Base-by-base conservation (phyloP, 495 filamentous ascomycete genomes). In the Podospora pseudopauciseta region DNA sequence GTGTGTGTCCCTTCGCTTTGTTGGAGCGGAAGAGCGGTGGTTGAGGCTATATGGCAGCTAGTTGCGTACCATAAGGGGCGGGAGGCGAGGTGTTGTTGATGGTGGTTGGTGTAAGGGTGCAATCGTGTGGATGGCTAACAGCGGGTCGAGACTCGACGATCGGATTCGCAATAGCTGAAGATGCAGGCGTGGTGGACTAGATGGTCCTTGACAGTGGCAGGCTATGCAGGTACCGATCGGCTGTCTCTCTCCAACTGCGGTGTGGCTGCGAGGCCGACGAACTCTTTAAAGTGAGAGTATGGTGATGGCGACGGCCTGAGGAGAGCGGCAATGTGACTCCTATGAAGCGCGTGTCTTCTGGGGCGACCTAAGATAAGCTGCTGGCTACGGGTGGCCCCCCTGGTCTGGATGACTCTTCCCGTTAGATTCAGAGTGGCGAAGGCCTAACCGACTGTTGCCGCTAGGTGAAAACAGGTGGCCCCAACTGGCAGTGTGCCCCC, bases 371-470 rank as follows among this genome's bases (percentile, higher is more conserved):
- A 76, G 71, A 77, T 77, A 71, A 71, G 66, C 66, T 60, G 69
- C 66, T 72, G 77, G 72, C 72, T 75, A 73, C 67, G 74, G 75
- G 69, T 68, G 74, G 67, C 68, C 73, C 72, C 72, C 72, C 73
- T 75, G 72, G 72, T 75, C 74, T 69, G 68, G 80, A 82, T 83
- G 81, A 83, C 81, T 83, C 81, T 80, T 83, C 72, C 49, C 55
- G 65, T n/a, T 19, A 66, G 68, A 63, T 71, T 71, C 68, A 69
- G 71, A 72, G 78, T 80, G 77, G 76, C 76, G 75, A 77, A 67
- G 74, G 59, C 75, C 44, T 68, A 74, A 71, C 74, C 77, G 77
- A 77, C 72, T 71, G 71, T 79, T 80, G 79, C 77, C 76, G 79
- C 75, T 73, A 70, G 68, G 66, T 60, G 63, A 72, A 74, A 77